phyloP scores from a whole-genome alignment of 495 filamentous ascomycete species.

The Tuber magnatum region DNA sequence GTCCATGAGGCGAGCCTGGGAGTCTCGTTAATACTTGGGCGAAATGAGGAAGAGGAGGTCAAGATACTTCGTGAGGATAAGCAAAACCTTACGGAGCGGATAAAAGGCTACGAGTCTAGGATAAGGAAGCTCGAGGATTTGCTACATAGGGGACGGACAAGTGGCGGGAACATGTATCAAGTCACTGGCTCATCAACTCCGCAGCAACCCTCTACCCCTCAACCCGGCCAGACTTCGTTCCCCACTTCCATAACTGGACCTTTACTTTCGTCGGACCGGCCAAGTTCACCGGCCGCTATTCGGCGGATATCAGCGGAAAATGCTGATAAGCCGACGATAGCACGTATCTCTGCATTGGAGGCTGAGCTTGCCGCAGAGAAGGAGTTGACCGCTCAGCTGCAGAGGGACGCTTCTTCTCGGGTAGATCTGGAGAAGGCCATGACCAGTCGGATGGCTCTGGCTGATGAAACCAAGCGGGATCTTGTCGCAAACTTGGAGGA shows the following conservation, averaged over 20 bases:
- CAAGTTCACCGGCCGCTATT: constrained; percentile 43
- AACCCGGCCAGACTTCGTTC: constrained; percentile 22
- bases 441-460: constrained; percentile 50
- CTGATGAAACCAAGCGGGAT: constrained; percentile 88
- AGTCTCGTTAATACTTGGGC: constrained; percentile 68
- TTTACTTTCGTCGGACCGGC: constrained; percentile 41
- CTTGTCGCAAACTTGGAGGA: constrained; percentile 91
- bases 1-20: constrained; percentile 77
- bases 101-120: constrained; percentile 83
- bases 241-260: constrained; percentile 5
- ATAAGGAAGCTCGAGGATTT: constrained; percentile 89
- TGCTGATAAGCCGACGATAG: constrained; percentile 41
- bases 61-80: constrained; percentile 68
- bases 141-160: constrained; percentile 56
- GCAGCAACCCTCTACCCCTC: constrained; percentile 57
- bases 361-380: constrained; percentile 64
- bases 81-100: constrained; percentile 63
- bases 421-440: constrained; percentile 58
- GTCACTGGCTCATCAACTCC: constrained; percentile 46
- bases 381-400: constrained; percentile 51
- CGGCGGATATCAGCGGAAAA: constrained; percentile 28
- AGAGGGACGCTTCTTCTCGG: constrained; percentile 54
- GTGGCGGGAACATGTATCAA: constrained; percentile 42
- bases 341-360: constrained; percentile 70
- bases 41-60: constrained; percentile 72